Evolutionary conservation across 116 monocot species (phyloP), one percentile per base, ranked within the genome.

Genomic region (Papilionanthe hybrid): DNA sequence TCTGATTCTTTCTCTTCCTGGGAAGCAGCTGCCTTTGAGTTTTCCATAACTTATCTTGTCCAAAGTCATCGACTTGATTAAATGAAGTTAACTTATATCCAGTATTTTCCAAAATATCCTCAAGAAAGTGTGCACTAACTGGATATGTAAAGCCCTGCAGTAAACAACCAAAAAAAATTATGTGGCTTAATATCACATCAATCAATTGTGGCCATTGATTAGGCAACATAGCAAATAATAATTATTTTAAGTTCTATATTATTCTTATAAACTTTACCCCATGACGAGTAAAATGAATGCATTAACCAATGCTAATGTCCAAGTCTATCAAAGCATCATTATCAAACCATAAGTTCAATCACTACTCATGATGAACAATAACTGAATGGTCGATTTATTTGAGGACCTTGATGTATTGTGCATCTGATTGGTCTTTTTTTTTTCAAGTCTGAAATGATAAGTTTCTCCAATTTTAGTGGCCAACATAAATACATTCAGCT

Each of bases 41-140:
- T 84, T 98, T 98, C 98, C 98, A 98, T 79, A 98, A 30, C 86
- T 98, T 98, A 41, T 98, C 98, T 90, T 98, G 94, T 55, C 98
- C 98, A 84, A 94, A 98, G 85, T 98, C 94, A 87, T 98, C 98
- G 57, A 94, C 76, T 92, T 98, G 98, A 80, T 98, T 98, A 48
- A 90, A 88, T 78, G 93, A 90, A 56, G 93, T 94, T 78, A 98
- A 75, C 75, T 90, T 98, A 78, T 94, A 98, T 83, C 98, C 98
- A 73, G 93, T 93, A 55, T 85, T 91, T 82, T 98, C 98, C 76
- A 98, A 77, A 81, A 98, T 85, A 80, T 98, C 98, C 84, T 98
- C 98, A 55, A 98, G 85, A 86, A 98, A 98, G 50, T 89, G 88
- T 55, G 91, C 79, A 79, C 85, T 87, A 42, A 98, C 98, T 65